A percentile compares a stretch with the other conserved stretches of the same genome.
Evolutionary conservation across 495 filamentous ascomycete genomes (phyloP).

Genomic region (Neurospora sp.): DNA sequence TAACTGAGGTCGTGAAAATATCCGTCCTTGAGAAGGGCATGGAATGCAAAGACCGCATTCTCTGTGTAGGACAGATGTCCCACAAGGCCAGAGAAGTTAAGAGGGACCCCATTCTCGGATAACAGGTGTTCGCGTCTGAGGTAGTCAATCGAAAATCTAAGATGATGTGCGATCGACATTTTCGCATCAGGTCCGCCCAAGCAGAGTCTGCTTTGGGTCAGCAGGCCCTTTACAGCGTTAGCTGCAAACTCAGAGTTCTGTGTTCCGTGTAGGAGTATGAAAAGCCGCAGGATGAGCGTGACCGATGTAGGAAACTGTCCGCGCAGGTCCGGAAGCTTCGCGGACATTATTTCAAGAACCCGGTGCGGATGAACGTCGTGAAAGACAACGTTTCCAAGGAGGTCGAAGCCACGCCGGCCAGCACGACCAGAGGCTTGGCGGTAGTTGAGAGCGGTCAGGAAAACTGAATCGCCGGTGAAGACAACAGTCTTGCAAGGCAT

Average conservation of each 20-base stretch:
- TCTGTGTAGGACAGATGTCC: conserved; percentile 66
- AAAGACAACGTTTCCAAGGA: conserved; percentile 73
- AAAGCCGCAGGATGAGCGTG: conserved; percentile 57
- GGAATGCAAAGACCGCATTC: conserved; percentile 60
- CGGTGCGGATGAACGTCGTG: conserved; percentile 46
- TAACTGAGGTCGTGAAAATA: conserved; percentile 57
- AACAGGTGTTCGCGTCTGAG: conserved; percentile 58
- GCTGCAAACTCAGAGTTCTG: conserved; percentile 48
- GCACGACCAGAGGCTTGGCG: conserved; percentile 68
- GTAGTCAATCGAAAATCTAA: conserved; percentile 74
- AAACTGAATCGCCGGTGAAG: conserved; percentile 62
- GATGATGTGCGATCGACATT: conserved; percentile 59
- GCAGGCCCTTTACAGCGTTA: conserved; percentile 50
- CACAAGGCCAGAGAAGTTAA: conserved; percentile 58
- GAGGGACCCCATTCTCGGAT: conserved; percentile 44
- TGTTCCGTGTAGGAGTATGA: conserved; percentile 55
- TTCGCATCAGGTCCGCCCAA: conserved; percentile 51
- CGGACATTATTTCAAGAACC: conserved; percentile 54
- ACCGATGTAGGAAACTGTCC: conserved; percentile 74
- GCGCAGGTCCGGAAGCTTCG: conserved; percentile 57
- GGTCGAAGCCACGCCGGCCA: conserved; percentile 69
- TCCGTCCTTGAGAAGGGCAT: conserved; percentile 55
- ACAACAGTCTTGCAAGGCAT: conserved; percentile 80
- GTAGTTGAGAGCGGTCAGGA: conserved; percentile 62
- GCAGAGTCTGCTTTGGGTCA: conserved; percentile 59